These are phyloP conservation scores for Plasmodium fragile DNA, from an alignment of 169 alveolate species.

Conservation along the genomic window DNA sequence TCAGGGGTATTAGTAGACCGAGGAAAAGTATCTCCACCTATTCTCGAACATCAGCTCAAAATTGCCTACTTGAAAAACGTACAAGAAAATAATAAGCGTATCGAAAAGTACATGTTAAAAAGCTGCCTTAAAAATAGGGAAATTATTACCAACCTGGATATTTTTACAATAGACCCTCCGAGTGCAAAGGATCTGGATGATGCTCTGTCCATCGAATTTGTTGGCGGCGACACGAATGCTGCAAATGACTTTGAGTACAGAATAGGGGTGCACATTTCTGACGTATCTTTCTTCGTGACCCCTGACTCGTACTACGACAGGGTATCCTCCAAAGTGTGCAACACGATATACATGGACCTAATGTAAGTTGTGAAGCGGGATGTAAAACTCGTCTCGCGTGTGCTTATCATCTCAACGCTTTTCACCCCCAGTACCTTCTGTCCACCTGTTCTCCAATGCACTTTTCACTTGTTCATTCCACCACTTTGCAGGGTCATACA, in stretches of 20 bases:
- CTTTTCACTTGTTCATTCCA: background rate
- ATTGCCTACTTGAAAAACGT: slow-evolving; percentile 26
- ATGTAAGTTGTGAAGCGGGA: slow-evolving; percentile 50
- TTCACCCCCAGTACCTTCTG: background rate
- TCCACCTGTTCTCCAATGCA: background rate
- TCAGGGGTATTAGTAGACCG: background rate
- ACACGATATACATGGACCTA: slow-evolving; percentile 94
- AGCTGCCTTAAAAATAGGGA: slow-evolving; percentile 36
- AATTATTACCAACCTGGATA: slow-evolving; percentile 71
- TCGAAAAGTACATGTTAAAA: slow-evolving; percentile 63
- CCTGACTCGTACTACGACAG: slow-evolving; percentile 94
- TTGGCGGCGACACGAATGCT: slow-evolving; percentile 82
- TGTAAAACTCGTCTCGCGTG: background rate
- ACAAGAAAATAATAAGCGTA: background rate
- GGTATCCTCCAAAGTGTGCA: slow-evolving; percentile 96
- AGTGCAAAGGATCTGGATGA: slow-evolving; percentile 99
- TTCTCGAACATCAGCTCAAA: background rate
- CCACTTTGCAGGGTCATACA: slow-evolving; percentile 74
- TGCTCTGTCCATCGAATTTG: slow-evolving; percentile 93
- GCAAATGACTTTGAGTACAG: slow-evolving; percentile 81
- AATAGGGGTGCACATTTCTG: slow-evolving; percentile 99
- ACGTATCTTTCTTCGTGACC: slow-evolving; percentile 96
- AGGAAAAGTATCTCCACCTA: background rate
- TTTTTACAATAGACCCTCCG: slow-evolving; percentile 96
- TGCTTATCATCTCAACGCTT: background rate